A percentile compares a stretch with the other conserved stretches of the same genome.
phyloP scores from a whole-genome alignment of 768 basidiomycete genomes.

The Pholiota conissans region DNA sequence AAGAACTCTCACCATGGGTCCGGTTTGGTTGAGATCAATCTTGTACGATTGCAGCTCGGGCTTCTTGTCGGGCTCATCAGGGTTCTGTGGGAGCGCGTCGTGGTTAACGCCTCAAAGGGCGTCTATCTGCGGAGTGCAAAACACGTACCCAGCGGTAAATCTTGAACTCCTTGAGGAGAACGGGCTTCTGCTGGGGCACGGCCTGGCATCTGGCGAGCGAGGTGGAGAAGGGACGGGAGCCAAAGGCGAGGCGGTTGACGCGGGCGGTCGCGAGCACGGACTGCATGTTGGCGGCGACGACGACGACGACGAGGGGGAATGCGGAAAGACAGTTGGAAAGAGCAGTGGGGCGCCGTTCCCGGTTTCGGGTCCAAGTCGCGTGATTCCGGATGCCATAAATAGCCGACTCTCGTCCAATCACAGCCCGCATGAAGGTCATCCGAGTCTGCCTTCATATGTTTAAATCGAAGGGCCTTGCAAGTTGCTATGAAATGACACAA shows the following conservation, averaged over 20 bases:
- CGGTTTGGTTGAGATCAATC: conserved; percentile 91
- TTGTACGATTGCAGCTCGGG: conserved; percentile 89
- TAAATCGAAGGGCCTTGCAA: no score
- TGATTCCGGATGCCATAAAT: conserved; percentile 24
- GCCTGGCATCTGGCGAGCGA: conserved; percentile 34
- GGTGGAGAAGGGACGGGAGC: conserved; percentile 25
- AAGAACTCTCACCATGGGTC: conserved; percentile 75
- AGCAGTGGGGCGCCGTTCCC: conserved; percentile 18
- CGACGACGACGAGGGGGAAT: conserved; percentile 11
- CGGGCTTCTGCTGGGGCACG: conserved; percentile 64
- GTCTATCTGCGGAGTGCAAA: not conserved
- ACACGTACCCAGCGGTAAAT: conserved; percentile 94
- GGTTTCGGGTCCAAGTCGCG: conserved; percentile 20
- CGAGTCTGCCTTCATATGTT: no score
- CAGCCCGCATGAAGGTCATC: not conserved
- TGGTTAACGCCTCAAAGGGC: not conserved
- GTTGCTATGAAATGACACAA: no score
- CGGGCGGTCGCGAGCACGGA: conserved; percentile 19
- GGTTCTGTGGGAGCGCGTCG: conserved; percentile 59
- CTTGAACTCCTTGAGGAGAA: conserved; percentile 90
- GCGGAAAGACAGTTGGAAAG: conserved; percentile 7
- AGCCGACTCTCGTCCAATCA: conserved; percentile 21
- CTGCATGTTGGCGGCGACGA: conserved; percentile 20
- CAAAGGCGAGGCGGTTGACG: conserved; percentile 12
- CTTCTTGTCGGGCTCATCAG: conserved; percentile 91